Conservation (phyloP, 1,139 yeast genomes). For the Nadsonia commutata region DNA sequence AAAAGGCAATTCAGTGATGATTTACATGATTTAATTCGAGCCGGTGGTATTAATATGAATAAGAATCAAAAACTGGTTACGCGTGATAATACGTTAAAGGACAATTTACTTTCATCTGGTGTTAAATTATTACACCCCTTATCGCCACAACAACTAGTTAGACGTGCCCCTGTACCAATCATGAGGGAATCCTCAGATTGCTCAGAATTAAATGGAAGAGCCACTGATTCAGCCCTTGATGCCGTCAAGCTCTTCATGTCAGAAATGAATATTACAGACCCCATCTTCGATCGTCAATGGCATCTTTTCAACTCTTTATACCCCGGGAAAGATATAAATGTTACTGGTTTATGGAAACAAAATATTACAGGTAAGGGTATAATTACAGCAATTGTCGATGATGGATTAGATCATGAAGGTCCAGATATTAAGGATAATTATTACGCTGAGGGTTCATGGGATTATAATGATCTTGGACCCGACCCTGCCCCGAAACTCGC, state of each 20-base stretch:
- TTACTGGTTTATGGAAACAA: constrained; percentile 70
- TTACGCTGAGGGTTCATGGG: constrained; percentile 74
- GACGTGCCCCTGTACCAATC: constrained; percentile 12
- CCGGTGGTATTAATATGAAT: constrained; percentile 8
- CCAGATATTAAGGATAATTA: constrained; percentile 57
- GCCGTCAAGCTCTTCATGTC: constrained; percentile 21
- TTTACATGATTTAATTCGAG: constrained; percentile 4
- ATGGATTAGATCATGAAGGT: constrained; percentile 76
- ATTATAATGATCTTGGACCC: constrained; percentile 63
- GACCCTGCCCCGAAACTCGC: constrained; percentile 65
- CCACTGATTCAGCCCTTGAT: constrained; percentile 13
- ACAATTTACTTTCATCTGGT: constrained; percentile 5
- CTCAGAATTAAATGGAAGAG: constrained; percentile 3
- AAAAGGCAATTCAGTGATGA: constrained; percentile 2
- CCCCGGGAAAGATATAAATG: constrained; percentile 80
- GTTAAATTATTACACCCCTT: constrained; percentile 13
- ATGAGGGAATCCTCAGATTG: constrained; percentile 3
- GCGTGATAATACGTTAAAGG: background rate
- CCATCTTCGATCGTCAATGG: constrained; percentile 77
- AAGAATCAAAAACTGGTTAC: constrained; percentile 2
- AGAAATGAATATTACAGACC: constrained; percentile 60
- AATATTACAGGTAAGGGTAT: constrained; percentile 75
- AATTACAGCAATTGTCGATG: constrained; percentile 75
- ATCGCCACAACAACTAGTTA: constrained; percentile 11
- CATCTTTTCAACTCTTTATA: constrained; percentile 58